Evolutionary conservation across 805 yeast genomes (phyloP).

Genomic region (Kuraishia molischiana): DNA sequence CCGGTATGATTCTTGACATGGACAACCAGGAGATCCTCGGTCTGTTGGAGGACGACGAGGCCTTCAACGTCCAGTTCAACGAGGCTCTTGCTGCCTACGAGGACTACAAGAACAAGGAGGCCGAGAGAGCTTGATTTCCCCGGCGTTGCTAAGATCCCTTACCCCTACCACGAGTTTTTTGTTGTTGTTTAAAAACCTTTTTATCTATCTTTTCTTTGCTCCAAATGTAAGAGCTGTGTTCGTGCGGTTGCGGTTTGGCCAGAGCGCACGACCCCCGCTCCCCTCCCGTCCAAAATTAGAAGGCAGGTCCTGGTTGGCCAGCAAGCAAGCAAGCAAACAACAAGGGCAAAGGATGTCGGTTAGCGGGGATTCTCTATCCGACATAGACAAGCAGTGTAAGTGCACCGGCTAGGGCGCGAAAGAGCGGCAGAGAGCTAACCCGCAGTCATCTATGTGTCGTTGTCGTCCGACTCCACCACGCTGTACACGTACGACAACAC

Average conservation of each 20-base stretch:
- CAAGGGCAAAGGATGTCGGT: background rate
- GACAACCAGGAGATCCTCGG: conserved; percentile 85
- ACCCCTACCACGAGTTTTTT: too few species aligned
- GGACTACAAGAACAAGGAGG: conserved; percentile 64
- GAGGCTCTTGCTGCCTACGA: conserved; percentile 94
- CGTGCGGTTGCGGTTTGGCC: too few species aligned
- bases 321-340: too few species aligned
- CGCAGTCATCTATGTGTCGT: conserved; percentile 35
- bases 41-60: conserved; percentile 81
- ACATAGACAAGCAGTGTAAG: conserved; percentile 2
- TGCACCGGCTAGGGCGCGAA: too few species aligned
- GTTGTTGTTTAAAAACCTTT: too few species aligned
- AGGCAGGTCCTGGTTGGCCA: too few species aligned
- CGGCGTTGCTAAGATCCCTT: too few species aligned
- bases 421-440: too few species aligned
- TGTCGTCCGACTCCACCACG: conserved; percentile 48
- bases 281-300: too few species aligned
- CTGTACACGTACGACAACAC: conserved; percentile 47
- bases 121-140: conserved; percentile 15
- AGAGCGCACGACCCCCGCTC: too few species aligned
- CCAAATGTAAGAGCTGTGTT: too few species aligned
- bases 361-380: background rate
- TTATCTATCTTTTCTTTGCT: too few species aligned
- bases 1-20: conserved; percentile 97
- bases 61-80: conserved; percentile 82